These are phyloP conservation scores for Nitzschia putrida DNA, from an alignment of 108 stramenopile species.

Conservation along the genomic window DNA sequence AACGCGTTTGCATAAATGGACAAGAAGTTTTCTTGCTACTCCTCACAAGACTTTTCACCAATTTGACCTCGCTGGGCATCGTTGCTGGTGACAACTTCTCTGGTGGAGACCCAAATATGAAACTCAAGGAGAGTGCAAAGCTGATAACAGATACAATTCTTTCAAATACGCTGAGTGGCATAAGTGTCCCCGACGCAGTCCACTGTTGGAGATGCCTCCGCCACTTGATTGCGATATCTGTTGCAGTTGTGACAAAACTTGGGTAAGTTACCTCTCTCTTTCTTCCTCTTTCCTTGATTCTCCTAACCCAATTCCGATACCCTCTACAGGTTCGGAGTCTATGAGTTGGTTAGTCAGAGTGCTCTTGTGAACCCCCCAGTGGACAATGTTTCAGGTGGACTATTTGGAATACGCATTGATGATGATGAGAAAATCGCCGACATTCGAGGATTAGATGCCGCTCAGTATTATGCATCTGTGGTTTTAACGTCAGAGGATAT, in stretches of 20 bases:
- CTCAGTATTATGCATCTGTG: slow-evolving; percentile 29
- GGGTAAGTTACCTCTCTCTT: slow-evolving; percentile 37
- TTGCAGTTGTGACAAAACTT: slow-evolving; percentile 63
- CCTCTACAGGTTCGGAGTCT: slow-evolving; percentile 57
- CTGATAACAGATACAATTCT: slow-evolving; percentile 79
- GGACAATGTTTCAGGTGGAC: slow-evolving; percentile 58
- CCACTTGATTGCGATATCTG: slow-evolving; percentile 63
- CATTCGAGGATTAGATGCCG: slow-evolving; percentile 6
- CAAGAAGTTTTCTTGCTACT: slow-evolving; percentile 68
- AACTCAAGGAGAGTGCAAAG: slow-evolving; percentile 69
- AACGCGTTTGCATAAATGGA: slow-evolving; percentile 75
- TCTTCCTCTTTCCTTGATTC: not conserved
- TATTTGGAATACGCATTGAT: slow-evolving; percentile 65
- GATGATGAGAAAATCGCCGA: slow-evolving; percentile 52
- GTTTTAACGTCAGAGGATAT: slow-evolving; percentile 11
- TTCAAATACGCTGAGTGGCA: slow-evolving; percentile 56
- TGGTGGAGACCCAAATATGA: slow-evolving; percentile 39
- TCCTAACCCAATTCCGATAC: not conserved
- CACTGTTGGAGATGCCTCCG: slow-evolving; percentile 76
- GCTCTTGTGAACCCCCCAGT: slow-evolving; percentile 48
- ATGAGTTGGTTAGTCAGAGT: slow-evolving; percentile 60
- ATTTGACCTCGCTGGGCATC: slow-evolving; percentile 68
- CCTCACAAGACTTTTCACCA: slow-evolving; percentile 71
- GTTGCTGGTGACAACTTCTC: slow-evolving; percentile 43
- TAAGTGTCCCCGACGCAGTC: slow-evolving; percentile 70